These are phyloP conservation scores for Sphaerulina vaccinii DNA, from an alignment of 2,329 filamentous ascomycete genomes.

Conservation along the genomic window DNA sequence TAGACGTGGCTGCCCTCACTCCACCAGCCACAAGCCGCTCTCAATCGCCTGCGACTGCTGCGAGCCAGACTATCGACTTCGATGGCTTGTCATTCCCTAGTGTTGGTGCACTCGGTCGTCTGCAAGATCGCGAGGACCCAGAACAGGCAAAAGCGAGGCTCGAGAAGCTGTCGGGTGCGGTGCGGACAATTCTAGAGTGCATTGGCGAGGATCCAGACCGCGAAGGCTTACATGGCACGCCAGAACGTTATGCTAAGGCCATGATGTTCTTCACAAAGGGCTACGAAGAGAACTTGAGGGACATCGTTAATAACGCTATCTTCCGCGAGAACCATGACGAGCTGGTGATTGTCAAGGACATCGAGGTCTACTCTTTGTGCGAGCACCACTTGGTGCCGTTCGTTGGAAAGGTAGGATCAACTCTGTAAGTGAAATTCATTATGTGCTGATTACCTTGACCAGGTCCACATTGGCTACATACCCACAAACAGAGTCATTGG, in stretches of 20 bases:
- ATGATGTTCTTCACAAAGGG: conserved; percentile 95
- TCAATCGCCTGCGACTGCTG: conserved; percentile 51
- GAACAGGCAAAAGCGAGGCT: conserved; percentile 58
- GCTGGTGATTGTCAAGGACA: conserved; percentile 96
- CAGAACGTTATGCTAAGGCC: conserved; percentile 88
- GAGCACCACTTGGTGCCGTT: conserved; percentile 98
- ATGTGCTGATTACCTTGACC: conserved; percentile 10
- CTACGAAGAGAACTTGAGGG: conserved; percentile 89
- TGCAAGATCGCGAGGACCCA: conserved; percentile 45
- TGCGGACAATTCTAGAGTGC: conserved; percentile 64
- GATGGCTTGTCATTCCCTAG: conserved; percentile 58
- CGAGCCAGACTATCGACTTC: conserved; percentile 53
- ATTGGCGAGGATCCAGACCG: conserved; percentile 65
- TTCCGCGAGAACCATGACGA: conserved; percentile 98
- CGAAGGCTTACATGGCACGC: conserved; percentile 64
- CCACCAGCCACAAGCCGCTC: conserved; percentile 53
- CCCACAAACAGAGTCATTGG: conserved; percentile 88
- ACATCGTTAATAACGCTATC: conserved; percentile 89
- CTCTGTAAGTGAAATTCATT: background rate
- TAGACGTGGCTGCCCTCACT: conserved; percentile 54
- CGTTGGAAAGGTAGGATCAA: conserved; percentile 71
- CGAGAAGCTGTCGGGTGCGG: conserved; percentile 61
- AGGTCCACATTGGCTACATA: conserved; percentile 99
- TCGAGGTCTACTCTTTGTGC: conserved; percentile 90
- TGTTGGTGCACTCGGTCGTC: conserved; percentile 34